Base-by-base conservation (phyloP, 805 yeast genomes). In the Kodamaea kakaduensis region DNA sequence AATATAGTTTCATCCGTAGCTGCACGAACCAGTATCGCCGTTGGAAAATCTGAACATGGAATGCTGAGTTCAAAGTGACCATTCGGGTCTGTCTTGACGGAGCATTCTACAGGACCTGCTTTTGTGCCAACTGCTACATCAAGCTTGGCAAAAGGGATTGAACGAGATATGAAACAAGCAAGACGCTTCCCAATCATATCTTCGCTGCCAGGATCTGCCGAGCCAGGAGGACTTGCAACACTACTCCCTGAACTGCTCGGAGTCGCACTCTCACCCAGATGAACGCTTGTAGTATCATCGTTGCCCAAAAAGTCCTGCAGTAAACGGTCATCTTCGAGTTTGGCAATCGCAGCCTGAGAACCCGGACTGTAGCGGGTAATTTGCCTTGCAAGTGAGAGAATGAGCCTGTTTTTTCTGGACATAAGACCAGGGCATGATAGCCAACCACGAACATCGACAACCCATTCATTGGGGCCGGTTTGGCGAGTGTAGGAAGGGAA, bases 401-500 rank as follows among this genome's bases (percentile, higher is more conserved):
- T 64, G 28, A 89, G 54, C 39, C 80, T 64, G 56, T 87, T 86
- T 50, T 82, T 86, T 26, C 94, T 66, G 19, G 75, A 72, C 67
- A 78, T 73, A 6, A 72, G 64, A 1, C 94, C 94, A 0, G 88
- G 86, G 26, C 84, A 68, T 8, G 76, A 69, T 17, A 83, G 61
- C 73, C 84, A 76, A 5, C 96, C 96, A 28, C 84, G 69, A 3
- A 89, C 75, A 22, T 77, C 77, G 25, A 73, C 72, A 9, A 82
- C 60, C 73, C 84, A 76, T 5, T 96, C 96, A 28, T 84, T 69
- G 2, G 88, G 75, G 24, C 77, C 76, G 26, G 73, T 71, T 43
- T 65, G 76, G 8, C 64, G 46, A 2, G 71, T 58, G 43, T 64
- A 65, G 1, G 65, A 52, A 2, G 71, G 71, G 29, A 55, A 59